Conservation (phyloP, 2,329 filamentous ascomycete species). For the Daldinia sp. region DNA sequence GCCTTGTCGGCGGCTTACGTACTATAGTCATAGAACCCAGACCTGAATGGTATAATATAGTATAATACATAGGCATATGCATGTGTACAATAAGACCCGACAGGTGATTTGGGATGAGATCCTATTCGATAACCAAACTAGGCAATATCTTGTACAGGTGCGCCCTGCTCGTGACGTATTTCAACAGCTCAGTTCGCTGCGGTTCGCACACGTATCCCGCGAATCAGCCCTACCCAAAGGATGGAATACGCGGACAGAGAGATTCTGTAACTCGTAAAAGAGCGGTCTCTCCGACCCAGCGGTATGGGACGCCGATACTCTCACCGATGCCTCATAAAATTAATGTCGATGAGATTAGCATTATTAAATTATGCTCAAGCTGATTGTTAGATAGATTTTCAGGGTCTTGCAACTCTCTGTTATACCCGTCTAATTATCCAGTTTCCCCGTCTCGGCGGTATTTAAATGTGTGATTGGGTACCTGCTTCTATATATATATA, state of each 20-base stretch:
- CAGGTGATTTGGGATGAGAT: neutral
- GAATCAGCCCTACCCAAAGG: neutral
- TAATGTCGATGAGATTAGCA: neutral
- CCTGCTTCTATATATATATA: conserved; percentile 7
- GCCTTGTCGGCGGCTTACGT: conserved; percentile 28
- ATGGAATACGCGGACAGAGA: neutral
- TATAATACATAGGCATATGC: neutral
- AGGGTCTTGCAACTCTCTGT: neutral
- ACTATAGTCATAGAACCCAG: neutral
- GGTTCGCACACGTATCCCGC: neutral
- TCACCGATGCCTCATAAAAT: neutral
- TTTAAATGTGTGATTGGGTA: conserved; percentile 5
- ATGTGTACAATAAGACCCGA: neutral
- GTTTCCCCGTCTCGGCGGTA: conserved; percentile 4
- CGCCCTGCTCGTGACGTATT: neutral
- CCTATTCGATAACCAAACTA: conserved; percentile 2
- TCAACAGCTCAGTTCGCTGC: neutral
- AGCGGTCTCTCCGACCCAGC: conserved; percentile 8
- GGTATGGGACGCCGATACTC: neutral
- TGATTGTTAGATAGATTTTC: neutral
- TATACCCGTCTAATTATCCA: neutral
- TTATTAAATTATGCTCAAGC: neutral
- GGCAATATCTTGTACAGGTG: neutral
- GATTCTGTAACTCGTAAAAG: neutral
- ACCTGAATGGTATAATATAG: neutral